These are phyloP conservation scores for Zygosaccharomyces rouxii DNA, from an alignment of 805 yeast species.

Conservation along the genomic window DNA sequence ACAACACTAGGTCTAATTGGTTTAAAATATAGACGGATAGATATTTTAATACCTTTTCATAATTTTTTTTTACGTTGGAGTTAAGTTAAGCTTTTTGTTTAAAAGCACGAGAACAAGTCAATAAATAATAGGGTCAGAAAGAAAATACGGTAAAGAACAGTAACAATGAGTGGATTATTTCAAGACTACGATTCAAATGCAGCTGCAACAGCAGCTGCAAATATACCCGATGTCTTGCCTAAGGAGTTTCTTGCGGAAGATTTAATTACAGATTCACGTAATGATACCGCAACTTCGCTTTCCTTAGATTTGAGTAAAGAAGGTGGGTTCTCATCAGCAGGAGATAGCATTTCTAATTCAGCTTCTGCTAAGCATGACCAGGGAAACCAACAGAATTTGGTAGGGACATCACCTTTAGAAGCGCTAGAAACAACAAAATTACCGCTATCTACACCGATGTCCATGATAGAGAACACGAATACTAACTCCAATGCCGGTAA, in stretches of 20 bases:
- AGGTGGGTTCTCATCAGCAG: constrained; percentile 1
- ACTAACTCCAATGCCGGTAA: not conserved
- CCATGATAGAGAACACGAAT: not conserved
- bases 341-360: not conserved
- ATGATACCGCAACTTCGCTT: constrained; percentile 2
- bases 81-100: not conserved
- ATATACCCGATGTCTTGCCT: not conserved
- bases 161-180: not conserved
- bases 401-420: not conserved
- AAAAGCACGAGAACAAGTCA: not conserved
- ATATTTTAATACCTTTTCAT: no score
- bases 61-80: no score
- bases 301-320: constrained; percentile 4
- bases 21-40: no score
- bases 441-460: not conserved
- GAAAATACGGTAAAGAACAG: not conserved
- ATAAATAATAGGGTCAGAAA: not conserved
- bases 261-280: not conserved
- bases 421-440: not conserved
- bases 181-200: not conserved
- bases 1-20: no score
- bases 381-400: not conserved
- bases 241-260: not conserved
- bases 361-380: not conserved
- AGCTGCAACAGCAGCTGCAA: not conserved